Conservation (phyloP, 192 early-diverging fungal species). For the Podila horticola region DNA sequence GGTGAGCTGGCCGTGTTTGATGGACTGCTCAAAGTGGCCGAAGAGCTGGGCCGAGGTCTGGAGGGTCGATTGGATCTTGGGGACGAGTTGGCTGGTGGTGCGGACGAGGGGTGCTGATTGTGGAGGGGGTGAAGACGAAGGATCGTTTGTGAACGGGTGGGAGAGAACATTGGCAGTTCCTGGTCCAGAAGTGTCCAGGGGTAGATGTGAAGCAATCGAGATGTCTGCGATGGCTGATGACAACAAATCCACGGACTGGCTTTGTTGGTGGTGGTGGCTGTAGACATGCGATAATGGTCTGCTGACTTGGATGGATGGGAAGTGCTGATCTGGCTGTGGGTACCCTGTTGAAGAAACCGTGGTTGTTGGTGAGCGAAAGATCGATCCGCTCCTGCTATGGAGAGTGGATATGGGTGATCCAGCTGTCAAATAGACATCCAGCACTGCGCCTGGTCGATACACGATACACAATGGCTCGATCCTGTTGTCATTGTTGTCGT, state of each 20-base stretch:
- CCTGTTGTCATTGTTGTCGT: not conserved
- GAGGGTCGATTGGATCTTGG: constrained; percentile 15
- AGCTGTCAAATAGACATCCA: constrained; percentile 7
- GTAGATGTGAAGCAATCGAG: not conserved
- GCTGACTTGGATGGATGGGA: not conserved
- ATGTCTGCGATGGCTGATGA: not conserved
- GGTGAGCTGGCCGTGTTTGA: constrained; percentile 12
- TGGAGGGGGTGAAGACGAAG: not conserved
- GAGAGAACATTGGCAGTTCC: not conserved
- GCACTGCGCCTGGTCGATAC: constrained; percentile 19
- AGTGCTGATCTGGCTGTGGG: not conserved
- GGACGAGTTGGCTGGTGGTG: not conserved
- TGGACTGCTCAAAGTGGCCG: constrained; percentile 20
- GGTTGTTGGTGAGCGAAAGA: not conserved
- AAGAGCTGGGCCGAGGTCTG: constrained; percentile 20
- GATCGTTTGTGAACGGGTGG: not conserved
- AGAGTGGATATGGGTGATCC: not conserved
- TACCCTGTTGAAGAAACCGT: not conserved
- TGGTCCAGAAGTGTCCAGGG: not conserved
- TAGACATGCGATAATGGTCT: not conserved
- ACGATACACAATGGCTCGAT: constrained; percentile 26
- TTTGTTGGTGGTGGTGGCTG: not conserved
- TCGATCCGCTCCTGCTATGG: not conserved
- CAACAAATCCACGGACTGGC: not conserved
- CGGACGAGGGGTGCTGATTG: not conserved